Base-by-base conservation (phyloP, 2,329 filamentous ascomycete genomes). In the Aspergillus puulaauensis region DNA sequence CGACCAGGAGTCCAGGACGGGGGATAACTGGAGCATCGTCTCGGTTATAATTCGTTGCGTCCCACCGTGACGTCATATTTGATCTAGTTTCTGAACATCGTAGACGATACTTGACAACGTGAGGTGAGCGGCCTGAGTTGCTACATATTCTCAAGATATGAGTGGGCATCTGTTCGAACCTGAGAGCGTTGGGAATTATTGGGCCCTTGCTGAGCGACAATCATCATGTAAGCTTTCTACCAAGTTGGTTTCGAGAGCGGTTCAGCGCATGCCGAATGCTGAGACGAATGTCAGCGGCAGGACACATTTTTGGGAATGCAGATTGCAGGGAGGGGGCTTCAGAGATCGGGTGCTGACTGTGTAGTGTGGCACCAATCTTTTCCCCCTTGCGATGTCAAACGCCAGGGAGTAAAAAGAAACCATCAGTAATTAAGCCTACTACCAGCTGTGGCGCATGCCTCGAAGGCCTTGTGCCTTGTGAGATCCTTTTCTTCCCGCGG, bases 371-470 rank as follows among this genome's bases (percentile, higher is more conserved):
- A 48, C 41, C 21, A 33, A 12, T 50, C 24, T 48, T 33, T 35
- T 37, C 14, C 45, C 44, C n/a, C 31, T 55, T 27, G 24, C 45
- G 53, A 47, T 41, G 11, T 35, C 19, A 54, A 43, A 39, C 15
- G 19, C 52, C 43, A 47, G 40, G 51, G 27, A 21, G 21, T 14
- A 6, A n/a, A 4, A 8, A 11, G 11, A 14, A 33, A 21, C 37
- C 21, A 40, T 37, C n/a, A n/a, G 5, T 12, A 11, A 40, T 19
- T 12, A 21, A 37, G 37, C 40, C 12, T 21, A 15, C 14, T 45
- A 24, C 39, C 46, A 27, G 41, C 37, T 55, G 53, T 45, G 53
- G 46, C 53, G 53, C 53, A 56, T 44, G 53, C 53, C 31, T 56
- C 33, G 47, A 52, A 27, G 27, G 24, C 40, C 33, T 41, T 48